Evolutionary conservation across 2,329 filamentous ascomycete genomes (phyloP), one percentile per base, ranked within the genome.

Genomic region (Aspergillus pseudoterreus): DNA sequence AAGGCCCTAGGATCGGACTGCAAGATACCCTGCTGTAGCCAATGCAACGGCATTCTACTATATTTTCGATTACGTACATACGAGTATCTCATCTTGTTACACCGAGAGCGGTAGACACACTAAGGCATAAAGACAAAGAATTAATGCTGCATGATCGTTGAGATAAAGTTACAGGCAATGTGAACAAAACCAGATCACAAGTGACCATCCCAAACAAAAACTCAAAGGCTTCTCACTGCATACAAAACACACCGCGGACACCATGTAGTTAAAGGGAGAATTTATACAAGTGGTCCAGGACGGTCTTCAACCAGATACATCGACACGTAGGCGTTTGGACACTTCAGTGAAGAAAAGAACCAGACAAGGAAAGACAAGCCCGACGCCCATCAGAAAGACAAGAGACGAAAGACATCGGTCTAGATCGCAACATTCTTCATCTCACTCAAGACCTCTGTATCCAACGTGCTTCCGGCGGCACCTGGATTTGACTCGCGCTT

Each of bases 351-450:
- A 33, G 19, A 3, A 39, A 43, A 42, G 15, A 44, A 45, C 27
- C 14, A 11, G 45, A 43, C 57, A 52, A 43, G 41, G 55, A 46
- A 45, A 51, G 49, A 17, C 11, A 38, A 38, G 35, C 14, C 35
- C 14, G 35, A 38, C 14, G 35, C 14, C 14, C 35, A 30, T 17
- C 32, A 46, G 43, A 51, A 53, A 47, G 53, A 47, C 45, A 45
- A 45, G 50, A 48, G 21, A 39, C 27, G 27, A 52, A 53, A 49
- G 33, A 56, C 35, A 46, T 50, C 44, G 38, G 56, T 57, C 60
- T 71, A 76, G 50, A 76, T 75, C 35, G 71, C 67, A 57, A 77
- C 71, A 54, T 71, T 76, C 62, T 75, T 77, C 74, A 77, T 77
- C 58, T 75, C 74, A 45, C 71, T 73, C 50, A 73, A 66, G 53